Percentiles rank a stretch among this genome's conserved stretches.
phyloP scores from a whole-genome alignment of 2,329 filamentous ascomycete species.

The Colletotrichum liaoningense region DNA sequence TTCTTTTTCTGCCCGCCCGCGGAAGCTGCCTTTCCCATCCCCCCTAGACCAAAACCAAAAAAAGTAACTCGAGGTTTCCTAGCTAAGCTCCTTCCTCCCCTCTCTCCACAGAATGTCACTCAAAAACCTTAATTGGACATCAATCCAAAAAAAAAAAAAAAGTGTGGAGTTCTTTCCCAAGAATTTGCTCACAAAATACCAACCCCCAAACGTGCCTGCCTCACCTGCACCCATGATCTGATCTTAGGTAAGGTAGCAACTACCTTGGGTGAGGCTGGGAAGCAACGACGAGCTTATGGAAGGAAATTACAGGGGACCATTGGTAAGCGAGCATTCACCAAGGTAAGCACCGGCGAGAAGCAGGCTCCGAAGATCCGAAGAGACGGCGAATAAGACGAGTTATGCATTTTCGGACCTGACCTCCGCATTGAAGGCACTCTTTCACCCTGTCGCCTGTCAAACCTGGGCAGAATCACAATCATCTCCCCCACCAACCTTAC shows the following conservation, averaged over 20 bases:
- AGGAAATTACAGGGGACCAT: neutral
- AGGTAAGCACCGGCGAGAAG: neutral
- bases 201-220: no score
- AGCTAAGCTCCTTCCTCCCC: neutral
- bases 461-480: no score
- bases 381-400: neutral
- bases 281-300: neutral
- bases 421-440: neutral
- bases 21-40: neutral
- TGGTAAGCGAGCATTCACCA: neutral
- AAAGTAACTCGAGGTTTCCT: constrained; percentile 10
- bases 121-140: constrained; percentile 36
- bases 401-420: neutral
- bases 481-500: no score
- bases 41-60: constrained; percentile 3
- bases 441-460: neutral
- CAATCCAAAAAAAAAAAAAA: neutral
- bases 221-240: neutral
- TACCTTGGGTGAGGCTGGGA: neutral
- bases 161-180: constrained; percentile 7
- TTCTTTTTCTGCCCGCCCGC: neutral
- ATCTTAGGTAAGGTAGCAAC: neutral
- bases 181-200: neutral
- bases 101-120: constrained; percentile 23
- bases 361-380: neutral